Base-by-base conservation (phyloP, 1,284 basidiomycete species). In the Gomphus bonarii region DNA sequence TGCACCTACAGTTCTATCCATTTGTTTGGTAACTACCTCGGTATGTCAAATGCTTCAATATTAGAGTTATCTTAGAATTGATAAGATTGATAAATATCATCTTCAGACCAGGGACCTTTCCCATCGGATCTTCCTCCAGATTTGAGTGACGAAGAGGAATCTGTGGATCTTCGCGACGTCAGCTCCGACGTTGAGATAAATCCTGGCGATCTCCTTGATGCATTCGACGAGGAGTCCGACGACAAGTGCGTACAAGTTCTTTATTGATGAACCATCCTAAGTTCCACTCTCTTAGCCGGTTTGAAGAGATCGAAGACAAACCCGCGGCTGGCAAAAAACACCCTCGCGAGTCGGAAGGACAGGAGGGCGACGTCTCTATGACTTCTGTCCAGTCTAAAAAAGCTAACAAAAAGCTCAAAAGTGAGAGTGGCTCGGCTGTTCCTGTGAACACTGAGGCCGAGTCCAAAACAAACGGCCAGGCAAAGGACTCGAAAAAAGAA, bases 331-430 rank as follows among this genome's bases (percentile, higher is more conserved):
- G 49, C 33, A 75, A 72, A 58, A 90, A 91, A 70, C 86, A 87
- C 59, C 66, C 79, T 47, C 79, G 79, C 52, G 80, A 82, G 35
- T 73, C 75, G 3, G 79, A 81, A 11, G 69, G 65, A 5, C 69
- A 69, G 61, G 78, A 75, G 28, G 68, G 71, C 7, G 78, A 75
- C 25, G 64, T 65, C 14, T 69, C 67, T 25, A 64, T 61, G 6
- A 76, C 70, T 10, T 71, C 76, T 53, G 84, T 85, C 63, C 69
- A 76, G 22, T 73, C 82, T 63, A 76, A 76, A 70, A 88, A 88
- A 70, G 85, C 85, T 69, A 80, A 77, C 59, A 91, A 91, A 73
- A 91, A 89, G 73, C 74, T 81, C 65, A 90, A 88, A 74, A 76
- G 69, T 46, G 78, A 79, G 54, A 74, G 73, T 58, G 85, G 83